Conservation (phyloP, 257 asterid genomes). For the Ilex aquifolium region DNA sequence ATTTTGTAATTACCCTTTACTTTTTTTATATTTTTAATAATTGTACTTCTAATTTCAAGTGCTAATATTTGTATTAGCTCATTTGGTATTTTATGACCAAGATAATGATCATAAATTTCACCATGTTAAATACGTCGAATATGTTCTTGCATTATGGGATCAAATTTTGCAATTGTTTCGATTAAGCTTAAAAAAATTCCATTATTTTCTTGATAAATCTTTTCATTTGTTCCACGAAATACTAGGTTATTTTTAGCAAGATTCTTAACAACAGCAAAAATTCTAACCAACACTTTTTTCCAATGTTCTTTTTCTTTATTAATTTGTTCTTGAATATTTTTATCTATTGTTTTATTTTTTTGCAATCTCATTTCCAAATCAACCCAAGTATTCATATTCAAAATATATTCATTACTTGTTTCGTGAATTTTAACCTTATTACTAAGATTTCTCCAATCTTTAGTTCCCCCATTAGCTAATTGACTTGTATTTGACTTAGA, state of each 20-base stretch:
- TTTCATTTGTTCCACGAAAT: no score
- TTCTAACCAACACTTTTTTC: conserved; percentile 7
- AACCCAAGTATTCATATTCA: not conserved
- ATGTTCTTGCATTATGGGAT: no score
- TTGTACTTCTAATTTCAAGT: not conserved
- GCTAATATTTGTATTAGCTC: not conserved
- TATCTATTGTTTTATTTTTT: conserved; percentile 7
- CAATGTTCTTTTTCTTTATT: conserved; percentile 12
- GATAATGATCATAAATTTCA: not conserved
- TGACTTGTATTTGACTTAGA: not conserved
- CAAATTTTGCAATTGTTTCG: no score
- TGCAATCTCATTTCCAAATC: not conserved
- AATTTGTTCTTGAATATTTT: not conserved
- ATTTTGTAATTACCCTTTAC: no score
- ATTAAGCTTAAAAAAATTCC: no score
- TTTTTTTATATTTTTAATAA: not conserved
- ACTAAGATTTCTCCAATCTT: conserved; percentile 9
- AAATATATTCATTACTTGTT: not conserved
- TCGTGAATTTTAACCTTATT: conserved; percentile 8
- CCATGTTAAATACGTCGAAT: no score
- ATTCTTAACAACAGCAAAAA: conserved; percentile 1
- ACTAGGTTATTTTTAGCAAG: not conserved
- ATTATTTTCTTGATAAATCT: no score
- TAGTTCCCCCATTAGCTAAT: not conserved
- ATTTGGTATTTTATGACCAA: not conserved